Evolutionary conservation across 768 basidiomycete species (phyloP).

Genomic region (Termitomyces titanicus): DNA sequence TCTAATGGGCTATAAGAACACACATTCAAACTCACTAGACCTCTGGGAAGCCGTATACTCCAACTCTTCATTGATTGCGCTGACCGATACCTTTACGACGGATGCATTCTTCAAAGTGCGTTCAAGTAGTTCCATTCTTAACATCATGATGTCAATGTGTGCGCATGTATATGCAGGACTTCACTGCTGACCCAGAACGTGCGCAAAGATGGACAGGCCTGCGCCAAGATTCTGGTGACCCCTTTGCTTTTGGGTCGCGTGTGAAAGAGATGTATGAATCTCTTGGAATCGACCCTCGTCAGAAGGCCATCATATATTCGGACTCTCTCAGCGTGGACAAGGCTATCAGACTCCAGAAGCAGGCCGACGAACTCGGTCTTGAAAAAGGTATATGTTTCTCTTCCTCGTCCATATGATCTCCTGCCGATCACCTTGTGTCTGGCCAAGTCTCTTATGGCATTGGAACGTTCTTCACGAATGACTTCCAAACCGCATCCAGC

Average conservation of each 20-base stretch:
- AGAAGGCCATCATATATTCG: slow-evolving; percentile 79
- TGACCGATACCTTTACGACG: slow-evolving; percentile 96
- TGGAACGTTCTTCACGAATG: slow-evolving; percentile 90
- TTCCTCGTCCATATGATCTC: neutral
- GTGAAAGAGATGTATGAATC: slow-evolving; percentile 70
- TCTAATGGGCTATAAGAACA: slow-evolving; percentile 73
- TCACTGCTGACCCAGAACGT: slow-evolving; percentile 35
- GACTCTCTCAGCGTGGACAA: slow-evolving; percentile 75
- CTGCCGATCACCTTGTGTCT: neutral
- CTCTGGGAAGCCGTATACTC: slow-evolving; percentile 83
- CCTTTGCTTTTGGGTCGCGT: slow-evolving; percentile 70
- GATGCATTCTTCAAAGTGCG: slow-evolving; percentile 75
- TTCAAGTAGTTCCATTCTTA: neutral
- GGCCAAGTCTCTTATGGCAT: slow-evolving; percentile 83
- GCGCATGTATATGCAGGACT: slow-evolving; percentile 47
- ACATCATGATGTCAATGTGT: neutral
- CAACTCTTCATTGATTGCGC: slow-evolving; percentile 60
- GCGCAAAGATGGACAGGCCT: neutral
- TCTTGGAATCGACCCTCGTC: slow-evolving; percentile 61
- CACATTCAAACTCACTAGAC: slow-evolving; percentile 70
- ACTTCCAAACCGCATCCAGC: slow-evolving; percentile 56
- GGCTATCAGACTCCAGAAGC: slow-evolving; percentile 63
- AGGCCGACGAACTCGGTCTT: slow-evolving; percentile 73
- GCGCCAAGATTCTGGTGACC: slow-evolving; percentile 88
- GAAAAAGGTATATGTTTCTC: slow-evolving; percentile 37